Percentiles rank a stretch among this genome's conserved stretches.
phyloP scores from a whole-genome alignment of 371 early-diverging fungal species.

The Capillidium heterosporum region DNA sequence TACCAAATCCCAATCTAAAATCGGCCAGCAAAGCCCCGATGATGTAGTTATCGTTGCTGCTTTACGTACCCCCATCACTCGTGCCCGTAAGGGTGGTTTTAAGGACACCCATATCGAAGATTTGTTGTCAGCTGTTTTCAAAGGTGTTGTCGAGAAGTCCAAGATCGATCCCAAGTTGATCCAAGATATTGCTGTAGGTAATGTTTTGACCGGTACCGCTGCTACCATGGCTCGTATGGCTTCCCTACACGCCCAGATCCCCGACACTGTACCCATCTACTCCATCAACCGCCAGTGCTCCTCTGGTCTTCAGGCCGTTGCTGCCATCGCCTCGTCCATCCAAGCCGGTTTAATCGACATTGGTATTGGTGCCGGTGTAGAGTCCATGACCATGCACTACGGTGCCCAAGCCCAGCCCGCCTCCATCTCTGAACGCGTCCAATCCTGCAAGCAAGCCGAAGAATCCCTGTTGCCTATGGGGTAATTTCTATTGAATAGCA shows the following conservation, averaged over 20 bases:
- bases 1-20: constrained; percentile 26
- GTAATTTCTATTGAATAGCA: constrained; percentile 14
- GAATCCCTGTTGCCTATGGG: constrained; percentile 79
- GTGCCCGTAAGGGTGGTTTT: constrained; percentile 86
- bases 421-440: constrained; percentile 47
- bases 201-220: constrained; percentile 84
- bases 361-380: constrained; percentile 95
- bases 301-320: constrained; percentile 88
- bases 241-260: constrained; percentile 84
- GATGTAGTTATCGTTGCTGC: constrained; percentile 76
- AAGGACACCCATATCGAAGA: constrained; percentile 83
- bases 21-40: constrained; percentile 64
- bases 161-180: constrained; percentile 76
- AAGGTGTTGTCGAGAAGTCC: constrained; percentile 56
- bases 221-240: constrained; percentile 93
- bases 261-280: constrained; percentile 58
- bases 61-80: constrained; percentile 79
- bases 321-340: constrained; percentile 78
- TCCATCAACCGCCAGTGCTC: constrained; percentile 97
- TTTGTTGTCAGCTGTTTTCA: constrained; percentile 70
- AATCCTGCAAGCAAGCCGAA: constrained; percentile 41
- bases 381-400: constrained; percentile 91
- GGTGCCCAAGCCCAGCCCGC: constrained; percentile 53
- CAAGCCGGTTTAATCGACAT: constrained; percentile 81
- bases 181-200: constrained; percentile 90